Evolutionary conservation across 352 stramenopile species (phyloP), one percentile per base, ranked within the genome.

Genomic region (Phytophthora tubulina): DNA sequence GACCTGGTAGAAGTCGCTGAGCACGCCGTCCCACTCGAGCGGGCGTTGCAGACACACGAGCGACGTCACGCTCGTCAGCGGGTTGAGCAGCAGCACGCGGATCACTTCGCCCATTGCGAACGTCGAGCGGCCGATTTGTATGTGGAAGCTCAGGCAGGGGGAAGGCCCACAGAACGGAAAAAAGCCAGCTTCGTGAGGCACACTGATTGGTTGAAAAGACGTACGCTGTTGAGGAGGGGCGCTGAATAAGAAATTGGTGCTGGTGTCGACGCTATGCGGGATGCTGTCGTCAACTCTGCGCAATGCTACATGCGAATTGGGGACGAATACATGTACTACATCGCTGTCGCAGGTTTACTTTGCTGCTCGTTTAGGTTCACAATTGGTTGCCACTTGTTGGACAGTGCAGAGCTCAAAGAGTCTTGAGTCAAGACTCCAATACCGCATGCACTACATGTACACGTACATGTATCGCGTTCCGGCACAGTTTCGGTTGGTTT

Each of bases 1-100:
- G 49, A 85, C 85, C 73, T 93, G 85, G 75, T 93, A 93, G 73
- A 95, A 93, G 75, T 95, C 88, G 59, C 79, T 75, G 3, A 95
- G 78, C 60, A 95, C 88, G 63, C 79, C 61, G 50, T 81, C 84
- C 88, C 88, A 95, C 50, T 92, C 82, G 53, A 95, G 82, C 59
- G 88, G 88, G 32, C 88, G 85, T 69, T 92, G 81, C 41, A 95
- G 85, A 75, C 85, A 92, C 73, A 95, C 88, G 69, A 95, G 84
- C 63, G 84, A 85, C 59, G 86, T 93, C 38, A 80, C 73, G 63
- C 82, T 58, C 30, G 82, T 86, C 42, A 93, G 73, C 49, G 85
- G 88, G 52, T 90, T 93, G 38, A 95, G 78, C 64, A 95, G 77
- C 70, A 95, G 70, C 72, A 95, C 88, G 70, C 88, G 88, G 67